A percentile compares a stretch with the other conserved stretches of the same genome.
These are phyloP conservation scores for Ogataea ganodermae DNA, from an alignment of 805 yeast genomes.

Conservation along the genomic window DNA sequence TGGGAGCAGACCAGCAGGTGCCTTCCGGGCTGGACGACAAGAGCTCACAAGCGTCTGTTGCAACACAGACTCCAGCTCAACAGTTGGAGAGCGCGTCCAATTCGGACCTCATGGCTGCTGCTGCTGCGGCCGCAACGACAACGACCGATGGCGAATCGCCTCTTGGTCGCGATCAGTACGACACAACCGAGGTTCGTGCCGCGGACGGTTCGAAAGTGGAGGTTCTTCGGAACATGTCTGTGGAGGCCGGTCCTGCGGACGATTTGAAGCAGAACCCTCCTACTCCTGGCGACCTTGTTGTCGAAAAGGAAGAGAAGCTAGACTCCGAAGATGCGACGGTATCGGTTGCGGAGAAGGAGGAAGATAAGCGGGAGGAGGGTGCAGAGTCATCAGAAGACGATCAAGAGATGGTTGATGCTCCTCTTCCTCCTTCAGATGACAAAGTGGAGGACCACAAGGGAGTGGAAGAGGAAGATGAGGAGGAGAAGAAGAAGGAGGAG, in stretches of 20 bases:
- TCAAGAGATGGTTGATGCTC: slow-evolving; percentile 22
- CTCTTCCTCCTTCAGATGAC: slow-evolving; percentile 20
- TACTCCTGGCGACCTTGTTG: not conserved
- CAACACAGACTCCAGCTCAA: slow-evolving; percentile 4
- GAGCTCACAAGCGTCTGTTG: slow-evolving; percentile 5
- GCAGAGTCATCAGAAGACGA: slow-evolving; percentile 18
- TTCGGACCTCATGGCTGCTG: slow-evolving; percentile 5
- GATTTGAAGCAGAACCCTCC: slow-evolving; percentile 4
- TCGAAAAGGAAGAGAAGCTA: not conserved
- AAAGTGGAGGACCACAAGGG: slow-evolving; percentile 6
- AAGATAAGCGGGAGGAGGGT: not conserved
- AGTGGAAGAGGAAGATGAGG: slow-evolving; percentile 3
- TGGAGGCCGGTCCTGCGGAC: slow-evolving; percentile 7
- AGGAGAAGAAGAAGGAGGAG: slow-evolving; percentile 10
- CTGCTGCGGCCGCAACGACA: slow-evolving; percentile 9
- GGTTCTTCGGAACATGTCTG: slow-evolving; percentile 8
- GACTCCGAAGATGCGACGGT: not conserved
- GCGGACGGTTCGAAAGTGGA: slow-evolving; percentile 6
- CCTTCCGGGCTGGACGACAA: slow-evolving; percentile 14
- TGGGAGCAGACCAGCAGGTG: slow-evolving; percentile 10
- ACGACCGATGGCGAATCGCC: not conserved
- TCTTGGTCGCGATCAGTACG: not conserved
- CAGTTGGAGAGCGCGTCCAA: slow-evolving; percentile 3
- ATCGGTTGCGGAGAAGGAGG: not conserved
- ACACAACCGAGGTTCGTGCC: slow-evolving; percentile 3